Conservation (phyloP, 768 basidiomycete species). For the Russula abietina region DNA sequence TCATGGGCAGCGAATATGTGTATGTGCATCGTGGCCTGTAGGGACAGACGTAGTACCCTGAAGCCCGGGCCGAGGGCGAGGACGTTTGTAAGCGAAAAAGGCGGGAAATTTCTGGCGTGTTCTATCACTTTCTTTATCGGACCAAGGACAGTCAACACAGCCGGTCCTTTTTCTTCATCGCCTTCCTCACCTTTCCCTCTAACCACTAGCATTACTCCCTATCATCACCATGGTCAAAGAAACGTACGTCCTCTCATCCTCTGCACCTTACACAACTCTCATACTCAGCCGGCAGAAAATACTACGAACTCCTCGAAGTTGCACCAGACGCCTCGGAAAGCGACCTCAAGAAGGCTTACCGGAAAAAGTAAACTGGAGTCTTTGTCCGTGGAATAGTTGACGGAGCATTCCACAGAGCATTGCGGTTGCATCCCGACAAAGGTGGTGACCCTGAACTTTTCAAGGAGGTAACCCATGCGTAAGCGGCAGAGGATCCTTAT, state of each 20-base stretch:
- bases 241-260: constrained; percentile 44
- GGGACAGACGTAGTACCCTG: not conserved
- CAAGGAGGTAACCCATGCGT: constrained; percentile 97
- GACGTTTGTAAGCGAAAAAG: constrained; percentile 14
- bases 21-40: not conserved
- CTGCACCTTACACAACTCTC: not conserved
- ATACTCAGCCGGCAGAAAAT: constrained; percentile 51
- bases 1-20: not conserved
- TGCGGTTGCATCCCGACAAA: constrained; percentile 87
- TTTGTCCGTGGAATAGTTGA: constrained; percentile 6
- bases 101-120: constrained; percentile 35
- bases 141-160: constrained; percentile 5
- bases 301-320: constrained; percentile 89
- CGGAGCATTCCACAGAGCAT: constrained; percentile 45
- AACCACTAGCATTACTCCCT: constrained; percentile 18
- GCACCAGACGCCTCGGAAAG: constrained; percentile 67
- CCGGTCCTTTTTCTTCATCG: constrained; percentile 16
- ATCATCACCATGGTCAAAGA: constrained; percentile 56
- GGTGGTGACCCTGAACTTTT: constrained; percentile 95
- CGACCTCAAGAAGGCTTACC: constrained; percentile 93
- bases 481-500: constrained; percentile 34
- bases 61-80: not conserved
- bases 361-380: constrained; percentile 64
- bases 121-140: constrained; percentile 35
- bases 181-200: constrained; percentile 15